These are phyloP conservation scores for Septoria linicola DNA, from an alignment of 2,329 filamentous ascomycete species.

Conservation along the genomic window DNA sequence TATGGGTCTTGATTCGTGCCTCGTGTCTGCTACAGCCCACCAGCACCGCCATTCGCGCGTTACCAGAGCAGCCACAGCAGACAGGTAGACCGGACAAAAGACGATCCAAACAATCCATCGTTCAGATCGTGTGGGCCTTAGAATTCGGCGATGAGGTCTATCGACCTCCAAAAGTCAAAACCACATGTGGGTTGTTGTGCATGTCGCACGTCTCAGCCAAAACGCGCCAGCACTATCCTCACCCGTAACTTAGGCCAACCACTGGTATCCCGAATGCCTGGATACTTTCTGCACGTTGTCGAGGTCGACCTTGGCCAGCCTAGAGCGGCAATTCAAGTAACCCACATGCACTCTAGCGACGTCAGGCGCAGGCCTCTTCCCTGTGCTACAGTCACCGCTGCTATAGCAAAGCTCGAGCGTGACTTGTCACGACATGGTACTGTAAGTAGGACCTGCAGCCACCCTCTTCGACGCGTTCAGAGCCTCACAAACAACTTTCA, in stretches of 20 bases:
- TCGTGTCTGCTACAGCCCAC: too few species aligned
- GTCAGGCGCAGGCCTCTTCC: slow-evolving; percentile 3
- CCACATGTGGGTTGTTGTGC: too few species aligned
- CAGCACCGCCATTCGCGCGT: too few species aligned
- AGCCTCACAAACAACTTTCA: neutral
- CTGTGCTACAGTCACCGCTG: slow-evolving; percentile 13
- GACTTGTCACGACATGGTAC: slow-evolving; percentile 3
- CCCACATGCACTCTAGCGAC: slow-evolving; percentile 4
- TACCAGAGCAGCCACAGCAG: too few species aligned
- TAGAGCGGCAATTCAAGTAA: neutral
- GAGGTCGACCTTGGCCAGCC: neutral
- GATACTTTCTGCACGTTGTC: slow-evolving; percentile 6
- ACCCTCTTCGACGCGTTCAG: neutral
- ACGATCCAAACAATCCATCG: too few species aligned
- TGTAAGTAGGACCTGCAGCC: slow-evolving; percentile 5
- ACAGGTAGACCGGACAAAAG: too few species aligned
- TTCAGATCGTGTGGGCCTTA: too few species aligned
- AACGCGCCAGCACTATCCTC: neutral
- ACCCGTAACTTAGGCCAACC: neutral
- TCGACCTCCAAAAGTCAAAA: too few species aligned
- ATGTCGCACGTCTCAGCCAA: neutral
- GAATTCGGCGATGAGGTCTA: too few species aligned
- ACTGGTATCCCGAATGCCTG: neutral
- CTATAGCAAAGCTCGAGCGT: slow-evolving; percentile 3
- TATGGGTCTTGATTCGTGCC: too few species aligned